Evolutionary conservation across 2,329 filamentous ascomycete species (phyloP).

Genomic region (Neofusicoccum sp.): DNA sequence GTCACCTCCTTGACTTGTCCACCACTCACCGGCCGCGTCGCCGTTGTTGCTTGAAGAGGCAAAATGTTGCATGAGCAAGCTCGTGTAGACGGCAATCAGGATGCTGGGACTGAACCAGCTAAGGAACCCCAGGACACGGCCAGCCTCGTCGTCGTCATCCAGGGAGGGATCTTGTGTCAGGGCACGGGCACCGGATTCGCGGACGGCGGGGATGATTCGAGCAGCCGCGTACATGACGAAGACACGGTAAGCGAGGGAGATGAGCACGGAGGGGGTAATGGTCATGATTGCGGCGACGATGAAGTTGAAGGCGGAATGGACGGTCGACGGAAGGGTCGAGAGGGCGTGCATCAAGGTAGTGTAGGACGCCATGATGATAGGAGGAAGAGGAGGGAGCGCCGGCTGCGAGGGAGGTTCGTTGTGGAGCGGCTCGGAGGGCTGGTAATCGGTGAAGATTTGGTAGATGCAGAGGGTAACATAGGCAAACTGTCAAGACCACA

Average conservation of each 20-base stretch:
- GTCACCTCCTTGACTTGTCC: constrained; percentile 81
- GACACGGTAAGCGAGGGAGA: constrained; percentile 88
- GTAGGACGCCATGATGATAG: constrained; percentile 98
- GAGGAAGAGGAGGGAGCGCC: constrained; percentile 94
- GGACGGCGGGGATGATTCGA: constrained; percentile 89
- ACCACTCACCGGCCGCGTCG: constrained; percentile 63
- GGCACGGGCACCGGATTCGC: constrained; percentile 78
- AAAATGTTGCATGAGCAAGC: constrained; percentile 92
- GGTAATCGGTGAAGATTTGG: constrained; percentile 98
- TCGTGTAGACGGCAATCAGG: constrained; percentile 93
- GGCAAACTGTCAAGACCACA: constrained; percentile 60
- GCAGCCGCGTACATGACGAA: constrained; percentile 95
- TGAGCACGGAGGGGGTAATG: constrained; percentile 92
- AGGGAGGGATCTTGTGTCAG: constrained; percentile 81
- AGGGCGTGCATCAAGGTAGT: constrained; percentile 84
- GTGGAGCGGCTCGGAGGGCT: constrained; percentile 67
- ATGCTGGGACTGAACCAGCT: constrained; percentile 96
- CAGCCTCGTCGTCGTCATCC: constrained; percentile 81
- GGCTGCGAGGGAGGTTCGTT: constrained; percentile 61
- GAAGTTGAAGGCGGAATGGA: constrained; percentile 81
- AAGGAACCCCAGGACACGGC: constrained; percentile 74
- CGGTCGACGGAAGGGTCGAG: constrained; percentile 76
- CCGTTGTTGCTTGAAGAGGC: constrained; percentile 63
- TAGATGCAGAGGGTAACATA: constrained; percentile 99
- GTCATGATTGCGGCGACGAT: constrained; percentile 90